Percentiles rank a stretch among this genome's conserved stretches.
Evolutionary conservation across 371 early-diverging fungal species (phyloP).

Genomic region (Mortierella sp.): DNA sequence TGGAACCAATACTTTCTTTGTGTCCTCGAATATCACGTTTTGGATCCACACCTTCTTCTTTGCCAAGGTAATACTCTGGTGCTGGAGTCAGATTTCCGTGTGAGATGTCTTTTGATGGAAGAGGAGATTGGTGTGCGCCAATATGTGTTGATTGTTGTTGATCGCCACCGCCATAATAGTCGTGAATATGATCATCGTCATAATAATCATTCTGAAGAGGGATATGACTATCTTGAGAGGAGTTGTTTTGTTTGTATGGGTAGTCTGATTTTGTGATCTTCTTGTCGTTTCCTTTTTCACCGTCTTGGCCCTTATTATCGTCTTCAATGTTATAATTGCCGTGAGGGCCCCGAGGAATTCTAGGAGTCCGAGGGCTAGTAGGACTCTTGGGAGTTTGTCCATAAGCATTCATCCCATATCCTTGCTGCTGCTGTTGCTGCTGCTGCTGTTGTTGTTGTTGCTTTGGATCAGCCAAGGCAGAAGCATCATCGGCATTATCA

Average conservation of each 20-base stretch:
- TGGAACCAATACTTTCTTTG: constrained; percentile 45
- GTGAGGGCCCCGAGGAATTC: background rate
- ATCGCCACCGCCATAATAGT: constrained; percentile 19
- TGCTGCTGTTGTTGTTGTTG: constrained; percentile 1
- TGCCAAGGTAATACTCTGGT: constrained; percentile 50
- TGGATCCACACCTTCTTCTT: constrained; percentile 46
- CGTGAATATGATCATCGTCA: constrained; percentile 14
- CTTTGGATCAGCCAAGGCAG: constrained; percentile 5
- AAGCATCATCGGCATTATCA: constrained; percentile 1
- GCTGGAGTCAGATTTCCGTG: constrained; percentile 39
- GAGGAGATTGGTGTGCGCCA: background rate
- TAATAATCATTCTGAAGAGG: constrained; percentile 23
- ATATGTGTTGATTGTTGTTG: background rate
- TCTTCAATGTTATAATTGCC: background rate
- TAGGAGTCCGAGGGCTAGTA: no score
- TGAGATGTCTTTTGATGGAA: background rate
- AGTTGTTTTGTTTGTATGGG: background rate
- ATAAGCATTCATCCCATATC: no score
- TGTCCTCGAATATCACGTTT: constrained; percentile 39
- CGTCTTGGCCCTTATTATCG: background rate
- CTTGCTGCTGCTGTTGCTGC: background rate
- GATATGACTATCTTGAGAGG: constrained; percentile 7
- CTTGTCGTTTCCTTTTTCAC: background rate
- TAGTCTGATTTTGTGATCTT: background rate
- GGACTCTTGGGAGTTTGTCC: background rate